Evolutionary conservation across 495 filamentous ascomycete species (phyloP).

Genomic region (Penicillium diatomitis): DNA sequence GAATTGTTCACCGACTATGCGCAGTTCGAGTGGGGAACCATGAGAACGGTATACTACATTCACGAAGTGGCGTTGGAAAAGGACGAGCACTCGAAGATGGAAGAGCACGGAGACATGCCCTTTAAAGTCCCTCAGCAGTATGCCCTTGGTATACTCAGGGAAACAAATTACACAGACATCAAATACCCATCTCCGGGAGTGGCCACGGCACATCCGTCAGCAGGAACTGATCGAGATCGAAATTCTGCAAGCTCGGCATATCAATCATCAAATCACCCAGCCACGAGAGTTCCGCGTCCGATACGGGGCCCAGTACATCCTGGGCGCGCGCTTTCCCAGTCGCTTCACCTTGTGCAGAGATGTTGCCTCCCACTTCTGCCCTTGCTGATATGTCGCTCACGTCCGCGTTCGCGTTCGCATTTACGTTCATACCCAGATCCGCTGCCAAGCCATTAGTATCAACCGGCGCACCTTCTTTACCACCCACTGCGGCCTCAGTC

Average conservation of each 20-base stretch:
- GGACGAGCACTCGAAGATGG: too few species aligned
- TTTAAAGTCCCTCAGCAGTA: background rate
- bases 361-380: too few species aligned
- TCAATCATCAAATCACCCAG: conserved; percentile 36
- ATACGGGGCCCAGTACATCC: conserved; percentile 5
- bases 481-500: background rate
- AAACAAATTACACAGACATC: background rate
- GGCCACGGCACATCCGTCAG: conserved; percentile 24
- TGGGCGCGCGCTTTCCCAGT: background rate
- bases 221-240: conserved; percentile 35
- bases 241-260: conserved; percentile 37
- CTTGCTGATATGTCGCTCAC: background rate
- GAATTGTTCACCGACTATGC: too few species aligned
- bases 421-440: background rate
- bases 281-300: conserved; percentile 31
- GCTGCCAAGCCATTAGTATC: background rate
- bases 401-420: background rate
- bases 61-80: too few species aligned
- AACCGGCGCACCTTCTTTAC: background rate
- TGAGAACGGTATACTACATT: too few species aligned
- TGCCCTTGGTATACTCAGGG: background rate
- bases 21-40: too few species aligned
- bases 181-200: conserved; percentile 25
- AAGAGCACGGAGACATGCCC: too few species aligned
- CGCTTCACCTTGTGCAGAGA: too few species aligned